These are phyloP conservation scores for Trichothecium sympodiale DNA, from an alignment of 2,329 filamentous ascomycete species.

Conservation along the genomic window DNA sequence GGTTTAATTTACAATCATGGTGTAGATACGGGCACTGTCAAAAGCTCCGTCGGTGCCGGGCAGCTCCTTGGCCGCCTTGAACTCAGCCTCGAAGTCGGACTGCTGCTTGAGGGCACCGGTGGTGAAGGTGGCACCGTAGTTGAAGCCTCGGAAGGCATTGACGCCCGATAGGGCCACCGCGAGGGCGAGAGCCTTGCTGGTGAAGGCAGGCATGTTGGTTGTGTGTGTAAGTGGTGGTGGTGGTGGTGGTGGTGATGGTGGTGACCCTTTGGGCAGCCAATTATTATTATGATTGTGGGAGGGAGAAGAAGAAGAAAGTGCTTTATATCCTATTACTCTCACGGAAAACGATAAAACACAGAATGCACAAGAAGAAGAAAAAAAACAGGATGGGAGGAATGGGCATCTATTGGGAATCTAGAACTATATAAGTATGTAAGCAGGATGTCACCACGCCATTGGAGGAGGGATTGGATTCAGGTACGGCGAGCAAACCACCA, in stretches of 20 bases:
- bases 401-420: too few relatives aligned
- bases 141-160: slow-evolving; percentile 52
- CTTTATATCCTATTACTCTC: too few relatives aligned
- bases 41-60: slow-evolving; percentile 51
- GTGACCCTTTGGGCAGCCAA: too few relatives aligned
- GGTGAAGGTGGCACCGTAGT: slow-evolving; percentile 55
- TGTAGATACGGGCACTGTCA: slow-evolving; percentile 63
- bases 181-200: slow-evolving; percentile 20
- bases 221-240: slow-evolving; percentile 1
- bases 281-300: too few relatives aligned
- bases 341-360: too few relatives aligned
- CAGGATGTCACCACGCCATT: too few relatives aligned
- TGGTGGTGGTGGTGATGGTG: neutral
- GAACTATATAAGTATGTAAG: too few relatives aligned
- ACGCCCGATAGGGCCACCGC: slow-evolving; percentile 21
- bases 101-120: slow-evolving; percentile 49
- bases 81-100: slow-evolving; percentile 58
- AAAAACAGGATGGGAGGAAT: too few relatives aligned
- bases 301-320: too few relatives aligned
- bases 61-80: slow-evolving; percentile 53
- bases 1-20: slow-evolving; percentile 46
- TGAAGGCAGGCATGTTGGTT: slow-evolving; percentile 8
- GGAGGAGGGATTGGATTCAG: too few relatives aligned
- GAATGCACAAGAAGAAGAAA: too few relatives aligned
- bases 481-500: too few relatives aligned